These are phyloP conservation scores for Hymenoscyphus infarciens DNA, from an alignment of 2,329 filamentous ascomycete genomes.

Conservation along the genomic window DNA sequence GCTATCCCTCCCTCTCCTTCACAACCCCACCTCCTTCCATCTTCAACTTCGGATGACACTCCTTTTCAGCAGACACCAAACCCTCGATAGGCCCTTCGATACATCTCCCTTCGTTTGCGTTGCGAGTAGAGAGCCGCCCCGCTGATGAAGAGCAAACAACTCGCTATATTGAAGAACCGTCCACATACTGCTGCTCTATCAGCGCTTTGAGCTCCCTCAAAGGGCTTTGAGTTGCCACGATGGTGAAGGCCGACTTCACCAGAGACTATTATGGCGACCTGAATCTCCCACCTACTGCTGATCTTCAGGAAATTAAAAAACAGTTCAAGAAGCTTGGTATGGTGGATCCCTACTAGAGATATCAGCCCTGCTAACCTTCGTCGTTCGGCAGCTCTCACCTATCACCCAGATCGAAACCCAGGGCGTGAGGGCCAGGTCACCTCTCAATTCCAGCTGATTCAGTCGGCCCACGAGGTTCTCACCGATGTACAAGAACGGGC, in stretches of 20 bases:
- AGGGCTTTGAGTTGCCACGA: constrained; percentile 17
- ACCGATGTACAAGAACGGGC: constrained; percentile 37
- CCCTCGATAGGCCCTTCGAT: background rate
- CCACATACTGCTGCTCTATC: background rate
- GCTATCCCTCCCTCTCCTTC: too few species aligned
- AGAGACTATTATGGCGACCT: constrained; percentile 66
- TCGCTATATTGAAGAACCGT: background rate
- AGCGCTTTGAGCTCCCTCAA: background rate
- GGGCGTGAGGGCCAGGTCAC: constrained; percentile 63
- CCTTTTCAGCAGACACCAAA: background rate
- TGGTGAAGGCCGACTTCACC: constrained; percentile 36
- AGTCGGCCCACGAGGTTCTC: constrained; percentile 66
- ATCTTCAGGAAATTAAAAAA: constrained; percentile 63
- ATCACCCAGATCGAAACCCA: constrained; percentile 69
- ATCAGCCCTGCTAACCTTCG: constrained; percentile 16
- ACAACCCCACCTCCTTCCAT: background rate
- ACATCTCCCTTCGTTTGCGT: background rate
- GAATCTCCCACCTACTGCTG: constrained; percentile 54
- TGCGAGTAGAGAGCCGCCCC: background rate
- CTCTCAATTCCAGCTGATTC: constrained; percentile 66
- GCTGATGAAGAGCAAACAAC: background rate
- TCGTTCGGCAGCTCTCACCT: constrained; percentile 52
- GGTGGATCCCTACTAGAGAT: constrained; percentile 16
- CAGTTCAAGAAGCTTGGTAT: constrained; percentile 64
- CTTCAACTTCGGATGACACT: background rate